These are phyloP conservation scores for Paramecium octaurelia DNA, from an alignment of 73 alveolate genomes.

Conservation along the genomic window DNA sequence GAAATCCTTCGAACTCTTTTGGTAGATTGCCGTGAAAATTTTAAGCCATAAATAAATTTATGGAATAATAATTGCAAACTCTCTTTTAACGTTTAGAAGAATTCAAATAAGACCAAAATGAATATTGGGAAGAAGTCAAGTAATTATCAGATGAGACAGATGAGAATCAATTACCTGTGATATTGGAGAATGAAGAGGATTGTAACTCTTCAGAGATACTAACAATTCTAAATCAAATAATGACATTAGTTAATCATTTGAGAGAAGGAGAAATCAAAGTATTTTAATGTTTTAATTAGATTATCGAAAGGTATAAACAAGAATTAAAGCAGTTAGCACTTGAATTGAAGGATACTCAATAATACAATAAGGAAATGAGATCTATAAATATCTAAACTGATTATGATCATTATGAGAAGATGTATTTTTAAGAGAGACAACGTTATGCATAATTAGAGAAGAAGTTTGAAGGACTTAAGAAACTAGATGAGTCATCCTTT, in stretches of 20 bases:
- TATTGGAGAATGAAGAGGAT: background rate
- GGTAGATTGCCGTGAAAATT: background rate
- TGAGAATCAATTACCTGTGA: background rate
- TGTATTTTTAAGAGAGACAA: background rate
- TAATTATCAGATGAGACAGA: background rate
- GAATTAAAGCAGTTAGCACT: constrained; percentile 14
- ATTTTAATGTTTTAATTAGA: background rate
- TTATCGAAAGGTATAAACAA: background rate
- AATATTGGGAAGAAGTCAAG: constrained; percentile 41
- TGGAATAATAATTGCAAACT: background rate
- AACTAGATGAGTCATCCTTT: background rate
- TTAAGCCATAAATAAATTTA: background rate
- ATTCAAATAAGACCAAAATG: constrained; percentile 16
- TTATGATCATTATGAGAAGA: background rate
- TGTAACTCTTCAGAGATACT: constrained; percentile 24
- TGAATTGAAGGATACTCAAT: background rate
- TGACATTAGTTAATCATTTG: background rate
- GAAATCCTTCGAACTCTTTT: constrained; percentile 6
- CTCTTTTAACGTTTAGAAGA: constrained; percentile 30
- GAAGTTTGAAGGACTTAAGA: background rate
- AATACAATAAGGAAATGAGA: background rate
- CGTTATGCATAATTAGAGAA: background rate
- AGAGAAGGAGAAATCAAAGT: constrained; percentile 42
- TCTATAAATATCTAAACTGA: background rate
- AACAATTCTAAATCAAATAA: background rate